phyloP scores from a whole-genome alignment of 2,329 filamentous ascomycete species.

The Pseudomassariella vexata region DNA sequence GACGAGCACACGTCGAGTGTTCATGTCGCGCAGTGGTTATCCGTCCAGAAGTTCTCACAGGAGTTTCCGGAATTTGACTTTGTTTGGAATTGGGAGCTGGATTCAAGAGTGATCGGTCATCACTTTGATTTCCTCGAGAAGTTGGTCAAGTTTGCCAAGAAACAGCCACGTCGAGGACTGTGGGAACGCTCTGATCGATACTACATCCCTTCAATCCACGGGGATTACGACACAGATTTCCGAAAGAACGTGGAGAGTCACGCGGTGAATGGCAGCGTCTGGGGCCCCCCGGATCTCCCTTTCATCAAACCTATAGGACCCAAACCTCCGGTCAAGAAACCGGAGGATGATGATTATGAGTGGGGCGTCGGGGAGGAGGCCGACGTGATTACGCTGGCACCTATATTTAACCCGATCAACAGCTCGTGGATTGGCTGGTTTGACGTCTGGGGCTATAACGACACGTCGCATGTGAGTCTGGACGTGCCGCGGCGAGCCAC shows the following conservation, averaged over 20 bases:
- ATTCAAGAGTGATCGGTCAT: conserved; percentile 72
- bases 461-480: no score
- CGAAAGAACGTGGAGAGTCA: conserved; percentile 54
- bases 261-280: conserved; percentile 50
- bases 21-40: conserved; percentile 62
- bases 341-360: conserved; percentile 60
- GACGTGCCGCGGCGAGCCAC: conserved; percentile 66
- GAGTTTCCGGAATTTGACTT: conserved; percentile 76
- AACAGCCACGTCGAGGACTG: conserved; percentile 64
- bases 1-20: conserved; percentile 49
- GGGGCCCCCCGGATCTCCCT: conserved; percentile 58
- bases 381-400: conserved; percentile 67
- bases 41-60: conserved; percentile 69
- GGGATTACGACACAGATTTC: conserved; percentile 62
- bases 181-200: conserved; percentile 71
- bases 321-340: conserved; percentile 51
- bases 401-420: conserved; percentile 70
- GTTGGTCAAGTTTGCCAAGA: conserved; percentile 55
- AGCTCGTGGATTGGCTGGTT: conserved; percentile 69
- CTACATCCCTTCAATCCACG: conserved; percentile 66
- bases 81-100: conserved; percentile 86
- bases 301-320: conserved; percentile 58
- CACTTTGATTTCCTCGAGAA: conserved; percentile 74
- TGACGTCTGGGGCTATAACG: conserved; percentile 62
- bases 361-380: conserved; percentile 76